phyloP scores from a whole-genome alignment of 495 filamentous ascomycete genomes.

The Podospora fimiseda region DNA sequence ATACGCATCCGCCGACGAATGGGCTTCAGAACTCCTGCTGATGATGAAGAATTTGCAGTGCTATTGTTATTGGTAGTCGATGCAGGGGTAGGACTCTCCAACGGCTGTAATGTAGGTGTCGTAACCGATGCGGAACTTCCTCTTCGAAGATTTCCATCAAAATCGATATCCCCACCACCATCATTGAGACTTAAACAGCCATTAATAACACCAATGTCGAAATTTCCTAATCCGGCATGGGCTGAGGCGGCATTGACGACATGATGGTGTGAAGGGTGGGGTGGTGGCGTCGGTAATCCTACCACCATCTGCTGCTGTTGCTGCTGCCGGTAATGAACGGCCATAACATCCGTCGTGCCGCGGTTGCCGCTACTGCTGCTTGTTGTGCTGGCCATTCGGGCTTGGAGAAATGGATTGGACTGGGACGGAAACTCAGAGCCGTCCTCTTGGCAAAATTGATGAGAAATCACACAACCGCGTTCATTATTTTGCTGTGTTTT shows the following conservation, averaged over 20 bases:
- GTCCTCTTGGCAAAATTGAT: background rate
- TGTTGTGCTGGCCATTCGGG: background rate
- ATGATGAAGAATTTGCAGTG: background rate
- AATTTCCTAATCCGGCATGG: too few species aligned
- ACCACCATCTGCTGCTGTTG: background rate
- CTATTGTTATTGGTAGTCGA: background rate
- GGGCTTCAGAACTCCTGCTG: constrained; percentile 22
- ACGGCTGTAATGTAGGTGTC: too few species aligned
- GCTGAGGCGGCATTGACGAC: too few species aligned
- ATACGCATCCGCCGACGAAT: constrained; percentile 61
- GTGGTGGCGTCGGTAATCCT: background rate
- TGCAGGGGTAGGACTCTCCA: too few species aligned
- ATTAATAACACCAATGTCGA: too few species aligned
- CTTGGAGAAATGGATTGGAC: background rate
- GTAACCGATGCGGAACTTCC: too few species aligned
- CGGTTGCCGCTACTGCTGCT: too few species aligned
- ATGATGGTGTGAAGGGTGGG: background rate
- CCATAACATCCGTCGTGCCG: background rate
- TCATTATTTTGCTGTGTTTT: background rate
- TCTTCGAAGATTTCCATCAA: too few species aligned
- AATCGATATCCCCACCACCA: too few species aligned
- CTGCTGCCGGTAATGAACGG: background rate
- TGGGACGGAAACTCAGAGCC: too few species aligned
- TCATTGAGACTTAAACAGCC: too few species aligned
- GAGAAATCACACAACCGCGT: background rate